Evolutionary conservation across 768 basidiomycete species (phyloP).

Genomic region (Mrakia frigida): DNA sequence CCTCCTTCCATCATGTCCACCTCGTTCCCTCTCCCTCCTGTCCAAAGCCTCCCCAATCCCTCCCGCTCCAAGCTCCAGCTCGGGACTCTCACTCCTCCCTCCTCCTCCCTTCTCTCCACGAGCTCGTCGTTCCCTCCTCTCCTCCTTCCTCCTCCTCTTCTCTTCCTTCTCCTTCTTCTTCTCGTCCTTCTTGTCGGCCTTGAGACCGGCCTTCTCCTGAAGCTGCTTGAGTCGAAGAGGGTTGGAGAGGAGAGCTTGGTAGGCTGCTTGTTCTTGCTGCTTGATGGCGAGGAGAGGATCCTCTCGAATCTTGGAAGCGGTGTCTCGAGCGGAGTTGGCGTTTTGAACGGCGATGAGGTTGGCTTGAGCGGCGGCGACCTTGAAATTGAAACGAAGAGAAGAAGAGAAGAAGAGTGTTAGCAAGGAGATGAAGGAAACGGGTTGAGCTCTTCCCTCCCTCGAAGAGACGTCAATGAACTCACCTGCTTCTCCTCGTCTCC

Average conservation of each 20-base stretch:
- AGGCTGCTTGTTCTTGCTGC: conserved; percentile 91
- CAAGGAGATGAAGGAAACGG: neutral
- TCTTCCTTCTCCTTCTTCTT: conserved; percentile 38
- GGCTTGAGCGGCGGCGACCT: conserved; percentile 23
- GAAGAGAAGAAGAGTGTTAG: neutral
- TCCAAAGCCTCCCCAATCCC: neutral
- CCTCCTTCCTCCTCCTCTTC: conserved; percentile 34
- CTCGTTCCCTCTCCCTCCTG: conserved; percentile 7
- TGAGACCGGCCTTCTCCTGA: conserved; percentile 37
- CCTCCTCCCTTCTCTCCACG: neutral
- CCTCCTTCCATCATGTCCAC: neutral
- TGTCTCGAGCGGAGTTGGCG: conserved; percentile 81
- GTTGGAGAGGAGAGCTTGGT: conserved; percentile 59
- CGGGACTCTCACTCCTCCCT: conserved; percentile 13
- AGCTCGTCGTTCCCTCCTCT: conserved; percentile 18
- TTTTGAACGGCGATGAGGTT: conserved; percentile 67
- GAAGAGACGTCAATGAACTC: neutral
- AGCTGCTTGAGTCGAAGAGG: conserved; percentile 37
- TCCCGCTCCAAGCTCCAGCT: neutral
- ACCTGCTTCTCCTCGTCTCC: conserved; percentile 76
- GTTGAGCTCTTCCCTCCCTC: neutral
- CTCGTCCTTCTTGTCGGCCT: conserved; percentile 41
- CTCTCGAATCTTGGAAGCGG: conserved; percentile 89
- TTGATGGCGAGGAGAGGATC: conserved; percentile 97
- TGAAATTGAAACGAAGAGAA: neutral